Evolutionary conservation across 1,284 basidiomycete genomes (phyloP), one percentile per base, ranked within the genome.

Genomic region (Neotropicomus parvogracilis): DNA sequence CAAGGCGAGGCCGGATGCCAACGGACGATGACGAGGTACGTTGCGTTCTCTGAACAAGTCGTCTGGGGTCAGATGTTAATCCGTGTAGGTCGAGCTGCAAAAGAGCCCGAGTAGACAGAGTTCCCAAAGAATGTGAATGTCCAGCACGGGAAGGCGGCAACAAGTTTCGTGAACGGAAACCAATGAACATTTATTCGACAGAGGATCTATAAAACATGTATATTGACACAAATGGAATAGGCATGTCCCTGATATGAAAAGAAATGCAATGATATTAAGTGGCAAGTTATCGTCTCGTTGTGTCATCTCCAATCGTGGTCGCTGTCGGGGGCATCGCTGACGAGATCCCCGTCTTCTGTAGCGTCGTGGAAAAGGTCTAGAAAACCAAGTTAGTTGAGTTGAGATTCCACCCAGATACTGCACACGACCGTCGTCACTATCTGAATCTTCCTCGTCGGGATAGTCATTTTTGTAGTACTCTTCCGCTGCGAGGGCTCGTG

Each of bases 391-490:
- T 31, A 53, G 53, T 14, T 21, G 13, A 24, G 6, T 7, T 36
- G 36, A 31, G 35, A 41, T 32, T 40, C 11, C 11, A 37, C 19
- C 20, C n/a, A 33, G 16, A 41, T 14, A 16, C 29, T 53, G 32
- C 24, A 41, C 40, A 76, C 73, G 75, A 58, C 73, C 75, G 27
- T 66, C 65, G 43, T 73, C 75, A 28, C 63, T 69, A 24, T 68
- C 62, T 10, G 72, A 67, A 31, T 77, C 73, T 44, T 86, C 85
- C 48, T 83, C 83, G 12, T 89, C 86, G 1, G 86, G 86, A 58
- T 89, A 89, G 57, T 89, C 86, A 51, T 89, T 89, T 57, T 78
- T 85, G 65, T 88, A 89, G 59, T 81, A 88, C 54, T 87, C 86
- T 64, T 89, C 86, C 13, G 81, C 86, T 89, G 53, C n/a, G 40